These are phyloP conservation scores for Gastrolobium villosum DNA, from an alignment of 306 rosid species.

Conservation along the genomic window DNA sequence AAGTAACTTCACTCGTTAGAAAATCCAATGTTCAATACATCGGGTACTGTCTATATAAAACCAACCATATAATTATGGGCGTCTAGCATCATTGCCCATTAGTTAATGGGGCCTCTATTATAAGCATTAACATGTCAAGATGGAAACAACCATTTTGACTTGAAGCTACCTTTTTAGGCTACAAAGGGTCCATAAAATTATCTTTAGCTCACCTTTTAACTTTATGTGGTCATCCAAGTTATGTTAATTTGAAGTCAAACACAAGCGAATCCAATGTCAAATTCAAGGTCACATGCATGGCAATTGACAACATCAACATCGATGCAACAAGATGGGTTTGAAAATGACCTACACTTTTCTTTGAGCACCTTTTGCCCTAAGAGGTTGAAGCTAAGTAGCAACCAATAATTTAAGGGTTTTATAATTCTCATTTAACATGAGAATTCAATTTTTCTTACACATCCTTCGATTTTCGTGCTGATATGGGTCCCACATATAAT, in stretches of 20 bases:
- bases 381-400: slow-evolving; percentile 8
- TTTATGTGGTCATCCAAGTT: slow-evolving; percentile 22
- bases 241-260: slow-evolving; percentile 30
- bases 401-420: slow-evolving; percentile 40
- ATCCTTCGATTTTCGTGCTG: no score
- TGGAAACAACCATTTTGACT: slow-evolving; percentile 17
- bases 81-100: slow-evolving; percentile 23
- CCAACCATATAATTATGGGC: background rate
- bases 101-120: slow-evolving; percentile 35
- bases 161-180: slow-evolving; percentile 8
- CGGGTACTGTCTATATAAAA: background rate
- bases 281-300: slow-evolving; percentile 45
- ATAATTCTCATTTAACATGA: no score
- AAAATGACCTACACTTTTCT: slow-evolving; percentile 42
- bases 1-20: background rate
- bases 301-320: slow-evolving; percentile 36
- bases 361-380: slow-evolving; percentile 7
- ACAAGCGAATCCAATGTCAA: slow-evolving; percentile 48
- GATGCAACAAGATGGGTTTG: slow-evolving; percentile 49
- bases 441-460: no score
- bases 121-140: slow-evolving; percentile 29
- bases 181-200: slow-evolving; percentile 39
- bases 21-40: background rate
- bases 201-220: slow-evolving; percentile 34
- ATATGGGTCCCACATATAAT: no score